Evolutionary conservation across 2,329 filamentous ascomycete genomes (phyloP), one percentile per base, ranked within the genome.

Genomic region (Colletotrichum eremochloae): DNA sequence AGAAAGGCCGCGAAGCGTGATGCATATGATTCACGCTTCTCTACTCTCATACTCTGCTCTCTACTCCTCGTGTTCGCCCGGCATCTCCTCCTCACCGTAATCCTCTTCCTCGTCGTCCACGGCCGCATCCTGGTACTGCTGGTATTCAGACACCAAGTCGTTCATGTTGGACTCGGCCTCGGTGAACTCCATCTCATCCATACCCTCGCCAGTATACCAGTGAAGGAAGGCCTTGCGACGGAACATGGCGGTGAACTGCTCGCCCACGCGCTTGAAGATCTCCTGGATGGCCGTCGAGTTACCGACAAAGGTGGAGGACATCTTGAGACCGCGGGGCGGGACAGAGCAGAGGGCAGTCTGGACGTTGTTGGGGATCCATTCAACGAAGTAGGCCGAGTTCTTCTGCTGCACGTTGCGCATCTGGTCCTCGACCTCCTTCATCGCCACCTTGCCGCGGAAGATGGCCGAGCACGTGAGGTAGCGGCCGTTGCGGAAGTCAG

Each of bases 111-210:
- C 96, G 87, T 98, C 96, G 75, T 96, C 97, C 85, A 98, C 91
- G 81, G 94, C 94, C 83, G 96, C 96, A 86, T 99, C 96, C 91
- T 99, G 96, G 92, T 99, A 99, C 87, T 99, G 96, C 91, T 98
- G 96, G 90, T 99, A 99, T 87, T 99, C 96, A 75, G 95, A 97
- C 80, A 99, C 96, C 82, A 99, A 89, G 86, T 99, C 96, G 90
- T 99, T 98, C 96, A 99, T 98, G 91, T 99, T 99, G 87, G 94
- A 97, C 92, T 99, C 96, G 80, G 96, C 96, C 91, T 99, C 96
- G 83, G 96, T 99, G 90, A 99, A 99, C 89, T 99, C 96, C 96
- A 98, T 98, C 93, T 98, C 96, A 87, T 99, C 96, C 96, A 99
- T 99, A 88, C 96, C 96, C 91, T 99, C 96, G 83, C 95, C 95